A percentile compares a stretch with the other conserved stretches of the same genome.
Conservation (phyloP, 805 yeast genomes). For the Candida sakaeoensis region DNA sequence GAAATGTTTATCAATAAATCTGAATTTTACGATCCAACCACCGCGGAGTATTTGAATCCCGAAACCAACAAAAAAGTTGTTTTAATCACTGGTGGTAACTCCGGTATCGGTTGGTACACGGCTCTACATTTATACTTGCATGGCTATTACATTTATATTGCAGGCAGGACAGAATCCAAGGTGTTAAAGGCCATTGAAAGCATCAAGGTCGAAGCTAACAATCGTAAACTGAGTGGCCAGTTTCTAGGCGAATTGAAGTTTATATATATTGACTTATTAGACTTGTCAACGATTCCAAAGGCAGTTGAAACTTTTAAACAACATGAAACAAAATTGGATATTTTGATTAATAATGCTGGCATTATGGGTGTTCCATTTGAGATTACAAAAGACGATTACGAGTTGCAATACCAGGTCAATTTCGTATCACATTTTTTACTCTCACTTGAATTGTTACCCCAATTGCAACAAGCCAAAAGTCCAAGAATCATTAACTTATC, state of each 20-base stretch:
- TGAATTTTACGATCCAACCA: conserved; percentile 23
- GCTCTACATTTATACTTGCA: conserved; percentile 37
- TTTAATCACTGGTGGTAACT: conserved; percentile 37
- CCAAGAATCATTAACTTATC: conserved; percentile 32
- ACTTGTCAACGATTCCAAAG: conserved; percentile 20
- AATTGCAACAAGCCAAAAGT: conserved; percentile 15
- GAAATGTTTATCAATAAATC: conserved; percentile 1
- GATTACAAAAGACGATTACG: conserved; percentile 33
- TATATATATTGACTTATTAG: conserved; percentile 54
- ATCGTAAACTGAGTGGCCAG: conserved; percentile 15
- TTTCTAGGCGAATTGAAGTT: conserved; percentile 49
- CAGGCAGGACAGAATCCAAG: conserved; percentile 32
- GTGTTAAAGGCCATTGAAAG: conserved; percentile 30
- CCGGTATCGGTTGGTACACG: conserved; percentile 41
- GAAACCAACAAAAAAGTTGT: conserved; percentile 24
- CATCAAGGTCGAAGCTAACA: conserved; percentile 29
- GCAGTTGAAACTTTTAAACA: conserved; percentile 23
- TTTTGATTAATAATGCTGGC: conserved; percentile 40
- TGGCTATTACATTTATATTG: conserved; percentile 35
- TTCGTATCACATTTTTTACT: conserved; percentile 32
- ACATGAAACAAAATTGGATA: conserved; percentile 25
- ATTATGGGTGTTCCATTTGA: conserved; percentile 37
- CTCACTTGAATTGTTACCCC: conserved; percentile 27
- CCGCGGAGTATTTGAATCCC: conserved; percentile 29
- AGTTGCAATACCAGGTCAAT: conserved; percentile 41